phyloP scores from a whole-genome alignment of 1,139 yeast genomes.

The Wickerhamomyces sp. region DNA sequence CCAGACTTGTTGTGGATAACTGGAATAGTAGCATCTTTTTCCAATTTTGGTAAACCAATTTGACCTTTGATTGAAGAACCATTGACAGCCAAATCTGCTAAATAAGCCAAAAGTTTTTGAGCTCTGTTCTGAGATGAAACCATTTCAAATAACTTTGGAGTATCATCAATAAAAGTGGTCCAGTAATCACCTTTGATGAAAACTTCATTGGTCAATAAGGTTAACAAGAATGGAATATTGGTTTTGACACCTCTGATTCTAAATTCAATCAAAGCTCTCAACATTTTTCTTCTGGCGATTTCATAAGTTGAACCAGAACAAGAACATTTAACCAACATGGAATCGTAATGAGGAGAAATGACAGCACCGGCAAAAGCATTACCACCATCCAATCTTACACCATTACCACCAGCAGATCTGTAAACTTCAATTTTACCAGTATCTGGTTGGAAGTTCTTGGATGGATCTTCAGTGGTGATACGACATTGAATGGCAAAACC shows the following conservation, averaged over 20 bases:
- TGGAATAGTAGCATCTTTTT: constrained; percentile 73
- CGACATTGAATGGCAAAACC: constrained; percentile 99
- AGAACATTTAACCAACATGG: constrained; percentile 96
- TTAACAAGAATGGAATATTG: constrained; percentile 91
- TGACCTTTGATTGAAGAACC: constrained; percentile 96
- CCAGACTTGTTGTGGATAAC: constrained; percentile 53
- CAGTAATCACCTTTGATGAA: constrained; percentile 87
- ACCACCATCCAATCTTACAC: constrained; percentile 98
- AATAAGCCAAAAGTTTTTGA: constrained; percentile 79
- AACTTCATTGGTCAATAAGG: constrained; percentile 89
- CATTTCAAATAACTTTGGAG: constrained; percentile 94
- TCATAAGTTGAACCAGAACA: constrained; percentile 96
- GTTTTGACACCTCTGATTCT: constrained; percentile 99
- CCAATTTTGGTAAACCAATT: constrained; percentile 82
- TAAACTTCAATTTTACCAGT: constrained; percentile 98
- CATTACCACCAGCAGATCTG: constrained; percentile 99
- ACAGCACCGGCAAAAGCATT: constrained; percentile 99
- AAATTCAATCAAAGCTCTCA: constrained; percentile 92
- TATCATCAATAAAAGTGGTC: constrained; percentile 98
- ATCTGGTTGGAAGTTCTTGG: constrained; percentile 96
- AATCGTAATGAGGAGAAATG: constrained; percentile 95
- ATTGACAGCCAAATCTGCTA: constrained; percentile 90
- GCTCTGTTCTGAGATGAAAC: constrained; percentile 95
- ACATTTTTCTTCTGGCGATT: constrained; percentile 95
- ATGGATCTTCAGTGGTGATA: constrained; percentile 97